Percentiles rank a stretch among this genome's conserved stretches.
Evolutionary conservation across 1,284 basidiomycete genomes (phyloP).

Genomic region (Ganoderma multipileum): DNA sequence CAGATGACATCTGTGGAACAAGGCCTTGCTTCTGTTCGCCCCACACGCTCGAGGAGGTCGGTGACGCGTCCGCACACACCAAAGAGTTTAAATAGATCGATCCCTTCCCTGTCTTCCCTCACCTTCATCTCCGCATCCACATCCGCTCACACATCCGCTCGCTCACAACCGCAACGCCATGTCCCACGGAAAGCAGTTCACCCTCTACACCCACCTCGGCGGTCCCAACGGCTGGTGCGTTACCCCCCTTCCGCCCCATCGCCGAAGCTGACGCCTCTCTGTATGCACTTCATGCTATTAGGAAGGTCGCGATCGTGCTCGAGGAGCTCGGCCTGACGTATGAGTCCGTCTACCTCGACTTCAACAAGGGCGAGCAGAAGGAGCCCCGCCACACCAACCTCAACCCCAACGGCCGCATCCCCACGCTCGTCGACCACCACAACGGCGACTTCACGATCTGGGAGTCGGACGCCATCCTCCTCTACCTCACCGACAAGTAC

Average conservation of each 20-base stretch:
- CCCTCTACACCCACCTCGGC: slow-evolving; percentile 10
- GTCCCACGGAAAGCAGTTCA: slow-evolving; percentile 19
- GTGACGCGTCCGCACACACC: neutral
- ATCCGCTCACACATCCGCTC: neutral
- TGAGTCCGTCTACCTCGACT: slow-evolving; percentile 42
- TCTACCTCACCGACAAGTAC: slow-evolving; percentile 37
- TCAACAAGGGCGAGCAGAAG: slow-evolving; percentile 52
- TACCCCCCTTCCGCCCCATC: neutral
- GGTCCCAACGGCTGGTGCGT: slow-evolving; percentile 16
- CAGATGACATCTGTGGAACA: neutral
- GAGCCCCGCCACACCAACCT: slow-evolving; percentile 55
- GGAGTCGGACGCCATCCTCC: slow-evolving; percentile 45
- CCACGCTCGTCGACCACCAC: slow-evolving; percentile 48
- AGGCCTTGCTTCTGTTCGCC: neutral
- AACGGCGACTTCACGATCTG: slow-evolving; percentile 54
- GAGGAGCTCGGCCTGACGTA: slow-evolving; percentile 34
- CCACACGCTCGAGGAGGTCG: no score
- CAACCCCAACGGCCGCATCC: slow-evolving; percentile 66
- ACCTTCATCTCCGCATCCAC: neutral
- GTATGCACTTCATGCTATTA: neutral
- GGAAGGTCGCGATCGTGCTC: slow-evolving; percentile 40
- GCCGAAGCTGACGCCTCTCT: no score
- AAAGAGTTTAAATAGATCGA: neutral
- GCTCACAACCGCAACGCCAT: neutral
- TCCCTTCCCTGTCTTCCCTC: neutral